Conservation (phyloP, 331 rosid species). For the Prunus yedoensis region DNA sequence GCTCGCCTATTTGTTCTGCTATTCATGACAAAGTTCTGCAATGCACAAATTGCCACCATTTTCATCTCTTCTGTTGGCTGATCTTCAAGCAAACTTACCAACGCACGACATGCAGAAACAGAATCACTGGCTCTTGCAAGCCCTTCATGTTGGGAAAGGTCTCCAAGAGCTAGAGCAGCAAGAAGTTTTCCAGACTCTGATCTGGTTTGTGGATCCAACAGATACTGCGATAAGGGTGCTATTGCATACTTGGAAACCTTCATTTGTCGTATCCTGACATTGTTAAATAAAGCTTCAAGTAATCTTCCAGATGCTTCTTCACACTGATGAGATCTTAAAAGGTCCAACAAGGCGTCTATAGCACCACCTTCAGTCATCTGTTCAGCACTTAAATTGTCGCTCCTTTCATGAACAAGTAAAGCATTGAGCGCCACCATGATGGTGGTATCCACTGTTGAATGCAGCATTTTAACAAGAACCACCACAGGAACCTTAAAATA, state of each 20-base stretch:
- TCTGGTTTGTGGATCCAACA: constrained; percentile 87
- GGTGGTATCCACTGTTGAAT: constrained; percentile 77
- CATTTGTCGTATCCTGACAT: constrained; percentile 86
- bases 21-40: constrained; percentile 96
- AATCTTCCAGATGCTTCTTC: constrained; percentile 88
- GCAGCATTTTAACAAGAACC: constrained; percentile 93
- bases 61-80: constrained; percentile 95
- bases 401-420: constrained; percentile 71
- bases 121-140: constrained; percentile 83
- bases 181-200: constrained; percentile 89
- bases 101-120: constrained; percentile 92
- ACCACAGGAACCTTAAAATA: constrained; percentile 87
- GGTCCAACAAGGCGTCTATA: constrained; percentile 74
- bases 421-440: constrained; percentile 74
- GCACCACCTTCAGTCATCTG: constrained; percentile 95
- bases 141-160: constrained; percentile 88
- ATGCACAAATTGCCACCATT: constrained; percentile 88
- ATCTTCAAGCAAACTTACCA: constrained; percentile 90
- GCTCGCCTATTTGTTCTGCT: constrained; percentile 97
- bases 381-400: constrained; percentile 73
- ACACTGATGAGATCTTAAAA: constrained; percentile 91
- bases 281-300: constrained; percentile 89
- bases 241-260: constrained; percentile 87
- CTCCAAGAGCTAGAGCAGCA: constrained; percentile 85
- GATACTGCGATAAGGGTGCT: constrained; percentile 90